Evolutionary conservation across 2,329 filamentous ascomycete genomes (phyloP).

Genomic region (Hypoxylon sp.): DNA sequence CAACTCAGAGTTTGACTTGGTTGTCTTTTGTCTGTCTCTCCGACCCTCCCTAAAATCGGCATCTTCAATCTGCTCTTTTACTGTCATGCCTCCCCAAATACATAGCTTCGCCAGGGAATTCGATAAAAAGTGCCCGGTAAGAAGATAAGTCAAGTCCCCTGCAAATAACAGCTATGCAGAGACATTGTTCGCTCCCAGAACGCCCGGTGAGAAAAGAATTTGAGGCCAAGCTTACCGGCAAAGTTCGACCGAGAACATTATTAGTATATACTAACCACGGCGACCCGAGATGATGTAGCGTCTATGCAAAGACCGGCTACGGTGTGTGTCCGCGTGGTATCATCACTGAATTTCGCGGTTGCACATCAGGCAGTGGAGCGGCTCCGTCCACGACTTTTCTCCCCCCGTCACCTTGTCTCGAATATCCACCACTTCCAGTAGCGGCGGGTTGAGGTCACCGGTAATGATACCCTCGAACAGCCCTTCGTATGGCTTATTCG

Average conservation of each 20-base stretch:
- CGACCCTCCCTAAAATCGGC: background rate
- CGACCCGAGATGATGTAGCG: background rate
- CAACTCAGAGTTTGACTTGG: background rate
- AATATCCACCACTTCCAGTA: constrained; percentile 61
- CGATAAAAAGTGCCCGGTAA: background rate
- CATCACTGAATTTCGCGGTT: constrained; percentile 54
- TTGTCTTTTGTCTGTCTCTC: background rate
- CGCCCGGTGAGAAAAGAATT: constrained; percentile 30
- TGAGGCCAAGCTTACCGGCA: constrained; percentile 3
- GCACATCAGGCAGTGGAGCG: constrained; percentile 60
- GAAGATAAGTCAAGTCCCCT: background rate
- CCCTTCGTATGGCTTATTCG: constrained; percentile 57
- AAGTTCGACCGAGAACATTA: constrained; percentile 6
- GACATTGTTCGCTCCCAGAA: constrained; percentile 29
- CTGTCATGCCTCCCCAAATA: background rate
- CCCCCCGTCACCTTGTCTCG: constrained; percentile 57
- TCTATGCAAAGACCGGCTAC: background rate
- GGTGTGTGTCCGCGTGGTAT: background rate
- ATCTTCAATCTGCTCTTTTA: background rate
- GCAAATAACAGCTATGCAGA: constrained; percentile 27
- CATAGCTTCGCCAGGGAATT: background rate
- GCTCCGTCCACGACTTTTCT: constrained; percentile 62
- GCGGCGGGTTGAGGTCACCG: constrained; percentile 56
- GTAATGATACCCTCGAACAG: constrained; percentile 60
- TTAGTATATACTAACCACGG: constrained; percentile 20